Evolutionary conservation across 1,284 basidiomycete species (phyloP).

Genomic region (Xerocomus minutiporus): DNA sequence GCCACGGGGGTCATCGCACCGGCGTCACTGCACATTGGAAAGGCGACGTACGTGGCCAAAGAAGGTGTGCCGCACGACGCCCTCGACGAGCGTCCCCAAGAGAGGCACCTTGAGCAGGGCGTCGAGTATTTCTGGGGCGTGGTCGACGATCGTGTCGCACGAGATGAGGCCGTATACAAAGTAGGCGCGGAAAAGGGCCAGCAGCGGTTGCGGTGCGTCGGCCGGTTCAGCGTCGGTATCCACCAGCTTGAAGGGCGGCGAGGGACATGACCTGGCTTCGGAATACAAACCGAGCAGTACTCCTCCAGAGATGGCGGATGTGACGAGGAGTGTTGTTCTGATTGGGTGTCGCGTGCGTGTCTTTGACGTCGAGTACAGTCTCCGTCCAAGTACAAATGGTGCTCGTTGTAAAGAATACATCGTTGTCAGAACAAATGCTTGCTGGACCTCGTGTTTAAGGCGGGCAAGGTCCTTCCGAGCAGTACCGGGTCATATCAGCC

Average conservation of each 20-base stretch:
- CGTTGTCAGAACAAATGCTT: neutral
- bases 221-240: neutral
- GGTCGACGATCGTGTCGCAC: constrained; percentile 72
- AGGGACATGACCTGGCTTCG: constrained; percentile 27
- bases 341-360: constrained; percentile 5
- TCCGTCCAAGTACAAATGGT: neutral
- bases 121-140: constrained; percentile 68
- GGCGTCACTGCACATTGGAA: neutral
- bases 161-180: constrained; percentile 80
- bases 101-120: constrained; percentile 62
- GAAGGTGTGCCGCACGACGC: constrained; percentile 77
- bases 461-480: neutral
- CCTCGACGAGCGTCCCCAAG: constrained; percentile 62
- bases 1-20: constrained; percentile 1
- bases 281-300: constrained; percentile 19
- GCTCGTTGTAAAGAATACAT: constrained; percentile 14
- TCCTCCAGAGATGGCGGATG: constrained; percentile 20
- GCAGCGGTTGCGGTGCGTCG: constrained; percentile 3
- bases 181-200: constrained; percentile 61
- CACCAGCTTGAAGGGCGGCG: constrained; percentile 19
- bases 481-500: neutral
- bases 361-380: constrained; percentile 5
- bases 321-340: constrained; percentile 16
- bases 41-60: constrained; percentile 63
- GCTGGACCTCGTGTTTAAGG: neutral